Base-by-base conservation (phyloP, 2,329 filamentous ascomycete species). In the Aureobasidium uvarum region DNA sequence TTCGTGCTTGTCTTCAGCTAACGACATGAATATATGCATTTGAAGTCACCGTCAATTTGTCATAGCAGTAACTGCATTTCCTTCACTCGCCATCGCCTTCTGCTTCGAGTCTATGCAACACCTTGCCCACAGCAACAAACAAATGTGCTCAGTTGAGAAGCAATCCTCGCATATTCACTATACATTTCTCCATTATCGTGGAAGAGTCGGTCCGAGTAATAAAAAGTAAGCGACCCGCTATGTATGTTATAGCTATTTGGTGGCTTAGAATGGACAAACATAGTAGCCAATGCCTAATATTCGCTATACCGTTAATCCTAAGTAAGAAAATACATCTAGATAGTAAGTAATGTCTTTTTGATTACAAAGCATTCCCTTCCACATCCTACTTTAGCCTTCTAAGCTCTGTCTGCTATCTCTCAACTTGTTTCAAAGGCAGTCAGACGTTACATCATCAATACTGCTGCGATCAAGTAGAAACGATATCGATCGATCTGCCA, bases 1-100 rank as follows among this genome's bases (percentile, higher is more conserved):
- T 36, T 41, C 4, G n/a, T 54, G 50, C 50, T 54, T 52, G 50
- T 38, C n/a, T 54, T n/a, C 50, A 38, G 50, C 50, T 36, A 48
- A 54, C 50, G 31, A 54, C 14, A 54, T 54, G 50, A 54, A 38
- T 54, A 36, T 54, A 54, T 54, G 18, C 28, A 51, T n/a, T 43
- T 43, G 41, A 41, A 41, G 16, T 43, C 41, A 11, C 11, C 8
- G 7, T n/a, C 25, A 33, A 18, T 7, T 11, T 6, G 1, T 31
- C 25, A 50, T 14, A 50, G 16, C 46, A 38, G 36, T 14, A 38
- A 38, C 18, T 50, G 7, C 23, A 3, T 28, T 14, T 4, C 4
- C 8, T 6, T 31, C 25, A 18, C 23, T 48, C 0, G 28, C 16
- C 31, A 18, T 7, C 5, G 7, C 4, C 5, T 8, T 18, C 16